Percentiles rank a stretch among this genome's conserved stretches.
Evolutionary conservation across 371 early-diverging fungal species (phyloP).

Genomic region (Coemansia sp.): DNA sequence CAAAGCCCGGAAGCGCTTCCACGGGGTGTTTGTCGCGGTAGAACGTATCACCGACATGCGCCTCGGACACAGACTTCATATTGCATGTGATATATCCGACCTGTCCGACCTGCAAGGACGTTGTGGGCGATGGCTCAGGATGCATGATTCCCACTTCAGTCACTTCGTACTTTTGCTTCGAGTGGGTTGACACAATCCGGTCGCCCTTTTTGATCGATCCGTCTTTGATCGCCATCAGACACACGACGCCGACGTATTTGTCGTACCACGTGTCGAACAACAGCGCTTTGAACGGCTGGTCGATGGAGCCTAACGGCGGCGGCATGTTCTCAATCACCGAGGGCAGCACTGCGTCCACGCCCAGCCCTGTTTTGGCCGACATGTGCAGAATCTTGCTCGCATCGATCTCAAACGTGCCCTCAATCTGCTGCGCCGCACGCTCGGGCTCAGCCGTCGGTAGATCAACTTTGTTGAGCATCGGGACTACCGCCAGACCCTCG

Average conservation of each 20-base stretch:
- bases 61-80: constrained; percentile 92
- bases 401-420: constrained; percentile 83
- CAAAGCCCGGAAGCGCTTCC: constrained; percentile 84
- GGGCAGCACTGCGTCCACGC: constrained; percentile 73
- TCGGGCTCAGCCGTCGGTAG: constrained; percentile 87
- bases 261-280: constrained; percentile 98
- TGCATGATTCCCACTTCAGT: constrained; percentile 94
- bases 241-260: constrained; percentile 91
- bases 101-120: constrained; percentile 84
- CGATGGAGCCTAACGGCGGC: constrained; percentile 61
- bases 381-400: constrained; percentile 61
- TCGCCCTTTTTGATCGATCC: constrained; percentile 80
- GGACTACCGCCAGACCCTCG: constrained; percentile 81
- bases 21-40: constrained; percentile 64
- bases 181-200: constrained; percentile 74
- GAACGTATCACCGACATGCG: constrained; percentile 96
- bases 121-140: constrained; percentile 78
- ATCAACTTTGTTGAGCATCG: constrained; percentile 95
- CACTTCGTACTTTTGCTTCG: constrained; percentile 80
- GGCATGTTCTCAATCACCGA: constrained; percentile 79
- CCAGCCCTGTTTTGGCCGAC: constrained; percentile 87
- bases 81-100: constrained; percentile 92
- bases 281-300: constrained; percentile 74
- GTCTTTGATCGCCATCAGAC: constrained; percentile 84
- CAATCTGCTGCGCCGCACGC: constrained; percentile 72